These are phyloP conservation scores for Chiua virens DNA, from an alignment of 768 basidiomycete genomes.

Conservation along the genomic window DNA sequence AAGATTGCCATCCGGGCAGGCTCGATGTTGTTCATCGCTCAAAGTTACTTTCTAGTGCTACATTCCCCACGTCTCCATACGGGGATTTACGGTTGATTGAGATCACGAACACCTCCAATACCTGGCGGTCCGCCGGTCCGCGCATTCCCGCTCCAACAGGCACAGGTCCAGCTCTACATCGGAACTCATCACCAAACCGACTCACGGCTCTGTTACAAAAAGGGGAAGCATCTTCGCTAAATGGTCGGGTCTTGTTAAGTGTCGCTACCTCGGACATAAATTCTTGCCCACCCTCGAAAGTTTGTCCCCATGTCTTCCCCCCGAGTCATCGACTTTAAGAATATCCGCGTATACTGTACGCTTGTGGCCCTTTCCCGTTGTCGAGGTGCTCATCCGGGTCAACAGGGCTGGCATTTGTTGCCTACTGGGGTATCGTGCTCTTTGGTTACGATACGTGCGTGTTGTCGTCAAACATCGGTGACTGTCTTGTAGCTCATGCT, in stretches of 20 bases:
- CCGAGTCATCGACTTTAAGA: conserved; percentile 34
- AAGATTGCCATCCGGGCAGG: no score
- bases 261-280: background rate
- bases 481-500: background rate
- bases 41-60: no score
- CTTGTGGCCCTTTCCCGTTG: no score
- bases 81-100: no score
- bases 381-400: background rate
- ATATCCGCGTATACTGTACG: conserved; percentile 68
- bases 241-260: no score
- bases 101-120: no score
- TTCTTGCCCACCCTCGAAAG: background rate
- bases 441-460: conserved; percentile 80
- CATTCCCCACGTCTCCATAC: no score
- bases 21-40: no score
- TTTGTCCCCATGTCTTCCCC: background rate
- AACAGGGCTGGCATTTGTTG: conserved; percentile 69
- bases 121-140: conserved; percentile 5
- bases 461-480: background rate
- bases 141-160: background rate
- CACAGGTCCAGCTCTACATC: background rate
- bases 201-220: background rate
- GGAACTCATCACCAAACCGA: background rate
- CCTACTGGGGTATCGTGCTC: conserved; percentile 78
- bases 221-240: background rate